Evolutionary conservation across 2,329 filamentous ascomycete genomes (phyloP).

Genomic region (Fusarium camptoceras): DNA sequence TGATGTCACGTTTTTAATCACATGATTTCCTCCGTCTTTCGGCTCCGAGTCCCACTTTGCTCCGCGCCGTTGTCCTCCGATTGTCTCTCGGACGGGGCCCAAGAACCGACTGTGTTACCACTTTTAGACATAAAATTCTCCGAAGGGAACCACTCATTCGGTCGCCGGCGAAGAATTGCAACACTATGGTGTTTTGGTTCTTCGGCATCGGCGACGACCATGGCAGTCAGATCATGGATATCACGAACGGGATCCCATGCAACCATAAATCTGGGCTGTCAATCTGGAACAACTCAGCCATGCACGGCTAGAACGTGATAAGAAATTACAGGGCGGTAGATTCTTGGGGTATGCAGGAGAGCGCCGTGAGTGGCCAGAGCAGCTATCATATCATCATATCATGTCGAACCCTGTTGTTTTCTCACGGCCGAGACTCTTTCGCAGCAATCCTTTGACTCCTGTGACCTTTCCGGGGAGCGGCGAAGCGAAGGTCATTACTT

Average conservation of each 20-base stretch:
- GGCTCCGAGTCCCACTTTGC: constrained; percentile 27
- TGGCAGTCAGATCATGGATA: constrained; percentile 23
- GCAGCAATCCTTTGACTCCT: constrained; percentile 16
- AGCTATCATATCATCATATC: constrained; percentile 40
- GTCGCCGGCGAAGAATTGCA: not conserved
- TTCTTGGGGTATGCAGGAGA: constrained; percentile 30
- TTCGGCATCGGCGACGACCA: constrained; percentile 29
- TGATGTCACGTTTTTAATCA: constrained; percentile 37
- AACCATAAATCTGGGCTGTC: constrained; percentile 34
- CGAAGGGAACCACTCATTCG: constrained; percentile 1
- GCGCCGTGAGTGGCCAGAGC: constrained; percentile 31
- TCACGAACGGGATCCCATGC: constrained; percentile 35
- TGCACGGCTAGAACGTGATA: constrained; percentile 24
- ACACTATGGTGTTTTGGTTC: not conserved
- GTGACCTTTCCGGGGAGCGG: constrained; percentile 7
- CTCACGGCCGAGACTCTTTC: constrained; percentile 18
- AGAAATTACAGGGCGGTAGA: constrained; percentile 18
- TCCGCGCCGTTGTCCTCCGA: not conserved
- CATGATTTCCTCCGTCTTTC: constrained; percentile 23
- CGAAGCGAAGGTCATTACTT: constrained; percentile 21
- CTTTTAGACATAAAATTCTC: constrained; percentile 16
- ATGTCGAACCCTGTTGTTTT: constrained; percentile 19
- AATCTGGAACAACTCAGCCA: constrained; percentile 24
- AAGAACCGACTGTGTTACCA: constrained; percentile 4
- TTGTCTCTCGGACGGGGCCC: not conserved